Base-by-base conservation (phyloP, 2,329 filamentous ascomycete species). In the Didymella sp. region DNA sequence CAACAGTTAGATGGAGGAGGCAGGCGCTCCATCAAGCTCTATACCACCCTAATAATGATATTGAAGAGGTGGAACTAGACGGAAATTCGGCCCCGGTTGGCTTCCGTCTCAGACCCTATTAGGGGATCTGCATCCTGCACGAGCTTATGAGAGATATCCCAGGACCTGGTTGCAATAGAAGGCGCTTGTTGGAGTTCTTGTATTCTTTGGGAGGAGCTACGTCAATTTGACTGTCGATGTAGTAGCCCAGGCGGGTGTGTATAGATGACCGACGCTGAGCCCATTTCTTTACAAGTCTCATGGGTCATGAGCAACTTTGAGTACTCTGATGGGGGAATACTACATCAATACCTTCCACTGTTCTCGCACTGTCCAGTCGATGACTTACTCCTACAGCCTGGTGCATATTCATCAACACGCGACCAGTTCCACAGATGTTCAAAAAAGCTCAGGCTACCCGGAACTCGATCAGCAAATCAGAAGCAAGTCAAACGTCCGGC, bases 11-110 rank as follows among this genome's bases (percentile, higher is more conserved):
- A 69, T 73, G 73, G 72, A 74, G 72, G 73, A 74, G 71, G 70
- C 70, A 73, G 73, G 73, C 72, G 73, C 73, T 75, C 70, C 72
- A 71, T 73, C 62, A 58, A 53, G 67, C 66, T 68, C 57, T 56
- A 61, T 61, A 67, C 60, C 56, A 51, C 67, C 63, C 51, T 70
- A 73, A 70, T 72, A 60, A 56, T 58, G 56, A 64, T 35, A 48
- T 47, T 38, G 44, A 58, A 45, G 55, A 46, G 55, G 45, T 49
- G 41, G 21, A 50, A 35, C 22, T 21, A 55, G 62, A 46, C 56
- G 60, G 44, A 63, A 56, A 41, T 59, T 42, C 49, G 55, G 61
- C 59, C 56, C 53, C 52, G 56, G 52, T 57, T 62, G 63, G 58
- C 58, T 62, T 62, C 49, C 35, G 35, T 61, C 43, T 45, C 55